phyloP scores from a whole-genome alignment of 371 early-diverging fungal species.

The Mucor plumbeus region DNA sequence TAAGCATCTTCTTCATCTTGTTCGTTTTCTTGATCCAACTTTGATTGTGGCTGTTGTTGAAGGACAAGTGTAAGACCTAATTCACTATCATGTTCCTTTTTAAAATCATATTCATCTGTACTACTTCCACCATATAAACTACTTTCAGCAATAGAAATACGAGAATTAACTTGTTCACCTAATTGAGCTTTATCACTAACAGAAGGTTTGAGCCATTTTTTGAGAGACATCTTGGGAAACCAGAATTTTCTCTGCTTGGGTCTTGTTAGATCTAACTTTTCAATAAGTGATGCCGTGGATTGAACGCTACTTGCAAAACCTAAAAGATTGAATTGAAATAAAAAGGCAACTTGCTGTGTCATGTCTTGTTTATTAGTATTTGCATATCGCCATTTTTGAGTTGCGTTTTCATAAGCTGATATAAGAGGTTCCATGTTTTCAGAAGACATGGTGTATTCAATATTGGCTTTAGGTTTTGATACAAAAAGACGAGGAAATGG shows the following conservation, averaged over 20 bases:
- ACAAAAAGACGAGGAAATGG: conserved; percentile 42
- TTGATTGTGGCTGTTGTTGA: not conserved
- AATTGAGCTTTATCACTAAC: conserved; percentile 19
- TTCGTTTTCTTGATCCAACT: not conserved
- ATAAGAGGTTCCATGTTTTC: conserved; percentile 3
- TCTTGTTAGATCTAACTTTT: conserved; percentile 13
- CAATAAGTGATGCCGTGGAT: conserved; percentile 16
- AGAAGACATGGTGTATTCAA: not conserved
- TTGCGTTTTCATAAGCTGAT: not conserved
- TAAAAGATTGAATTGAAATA: conserved; percentile 31
- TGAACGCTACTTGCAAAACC: conserved; percentile 23
- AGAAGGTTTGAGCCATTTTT: conserved; percentile 27
- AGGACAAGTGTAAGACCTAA: not conserved
- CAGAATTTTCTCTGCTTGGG: conserved; percentile 23
- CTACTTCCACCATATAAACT: not conserved
- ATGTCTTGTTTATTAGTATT: not conserved
- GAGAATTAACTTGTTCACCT: conserved; percentile 17
- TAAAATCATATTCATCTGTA: not conserved
- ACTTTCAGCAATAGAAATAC: not conserved
- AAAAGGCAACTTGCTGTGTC: conserved; percentile 4
- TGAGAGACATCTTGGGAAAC: conserved; percentile 27
- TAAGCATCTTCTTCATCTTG: not conserved
- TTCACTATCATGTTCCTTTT: conserved; percentile 6
- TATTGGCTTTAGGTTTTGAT: not conserved
- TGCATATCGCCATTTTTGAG: not conserved